These are phyloP conservation scores for Backusella parvicylindrica DNA, from an alignment of 192 early-diverging fungal species.

Conservation along the genomic window DNA sequence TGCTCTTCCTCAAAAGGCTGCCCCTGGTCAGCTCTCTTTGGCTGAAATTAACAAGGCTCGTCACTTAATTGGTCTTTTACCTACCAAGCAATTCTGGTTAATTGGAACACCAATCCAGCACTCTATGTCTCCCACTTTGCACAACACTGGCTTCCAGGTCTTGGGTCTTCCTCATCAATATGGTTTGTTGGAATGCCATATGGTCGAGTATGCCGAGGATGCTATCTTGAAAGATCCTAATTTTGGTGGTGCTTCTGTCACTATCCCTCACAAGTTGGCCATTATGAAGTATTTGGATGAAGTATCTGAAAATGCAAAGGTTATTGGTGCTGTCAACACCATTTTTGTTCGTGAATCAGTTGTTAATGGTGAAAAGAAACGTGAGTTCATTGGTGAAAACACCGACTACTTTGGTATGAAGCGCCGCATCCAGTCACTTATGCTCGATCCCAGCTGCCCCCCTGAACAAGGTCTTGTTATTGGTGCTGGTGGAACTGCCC, in stretches of 20 bases:
- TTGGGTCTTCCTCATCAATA: constrained; percentile 87
- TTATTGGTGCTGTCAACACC: constrained; percentile 97
- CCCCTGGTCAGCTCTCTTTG: constrained; percentile 91
- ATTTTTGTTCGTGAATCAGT: constrained; percentile 45
- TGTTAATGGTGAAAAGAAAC: constrained; percentile 29
- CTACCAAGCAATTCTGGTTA: constrained; percentile 70
- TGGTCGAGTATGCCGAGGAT: constrained; percentile 56
- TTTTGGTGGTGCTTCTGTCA: constrained; percentile 95
- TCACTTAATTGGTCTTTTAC: constrained; percentile 62
- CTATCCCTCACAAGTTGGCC: constrained; percentile 91
- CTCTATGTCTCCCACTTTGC: constrained; percentile 87
- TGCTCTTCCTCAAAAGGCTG: constrained; percentile 72
- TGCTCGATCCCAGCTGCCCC: constrained; percentile 26
- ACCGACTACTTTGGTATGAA: constrained; percentile 95
- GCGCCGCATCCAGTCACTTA: constrained; percentile 51
- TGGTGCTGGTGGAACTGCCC: constrained; percentile 92
- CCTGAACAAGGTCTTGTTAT: constrained; percentile 70
- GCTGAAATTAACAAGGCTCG: constrained; percentile 75
- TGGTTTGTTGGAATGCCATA: constrained; percentile 65
- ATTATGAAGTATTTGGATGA: constrained; percentile 74
- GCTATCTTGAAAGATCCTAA: constrained; percentile 42
- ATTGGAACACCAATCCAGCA: constrained; percentile 90
- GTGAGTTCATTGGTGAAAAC: constrained; percentile 80
- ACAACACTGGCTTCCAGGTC: constrained; percentile 86
- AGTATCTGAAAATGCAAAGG: constrained; percentile 71